Conservation (phyloP, 1,284 basidiomycete genomes). For the Takashimella tepidaria region DNA sequence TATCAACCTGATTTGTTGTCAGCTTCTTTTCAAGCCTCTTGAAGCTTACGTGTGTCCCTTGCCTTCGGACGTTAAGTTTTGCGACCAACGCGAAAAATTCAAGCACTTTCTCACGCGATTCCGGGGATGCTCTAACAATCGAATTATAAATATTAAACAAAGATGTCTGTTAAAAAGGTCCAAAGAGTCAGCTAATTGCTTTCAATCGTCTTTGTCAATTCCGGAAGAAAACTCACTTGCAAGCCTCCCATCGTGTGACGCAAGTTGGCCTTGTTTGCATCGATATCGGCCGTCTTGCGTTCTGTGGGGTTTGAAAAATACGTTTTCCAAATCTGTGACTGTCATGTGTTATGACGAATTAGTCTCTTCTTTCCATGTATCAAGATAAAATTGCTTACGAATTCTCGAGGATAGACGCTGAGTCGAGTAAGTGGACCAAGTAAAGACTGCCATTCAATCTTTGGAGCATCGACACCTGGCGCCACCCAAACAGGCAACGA, state of each 20-base stretch:
- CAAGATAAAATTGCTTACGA: constrained; percentile 56
- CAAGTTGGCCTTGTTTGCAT: constrained; percentile 75
- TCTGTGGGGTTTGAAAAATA: constrained; percentile 84
- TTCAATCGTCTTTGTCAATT: too few species aligned
- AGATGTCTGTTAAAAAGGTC: too few species aligned
- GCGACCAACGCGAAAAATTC: constrained; percentile 72
- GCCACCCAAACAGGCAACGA: constrained; percentile 45
- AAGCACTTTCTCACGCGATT: constrained; percentile 77
- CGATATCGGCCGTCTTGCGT: constrained; percentile 65
- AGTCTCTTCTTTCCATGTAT: too few species aligned
- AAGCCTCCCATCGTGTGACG: constrained; percentile 72
- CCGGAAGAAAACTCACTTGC: constrained; percentile 55
- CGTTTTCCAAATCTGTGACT: constrained; percentile 70
- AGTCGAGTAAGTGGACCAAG: constrained; percentile 77
- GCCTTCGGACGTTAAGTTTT: constrained; percentile 73
- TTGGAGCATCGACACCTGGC: constrained; percentile 37
- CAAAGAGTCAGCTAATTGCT: too few species aligned
- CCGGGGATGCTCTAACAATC: constrained; percentile 74
- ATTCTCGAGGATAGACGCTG: constrained; percentile 78
- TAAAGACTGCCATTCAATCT: constrained; percentile 58
- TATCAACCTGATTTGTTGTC: constrained; percentile 60
- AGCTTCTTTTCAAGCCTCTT: background rate
- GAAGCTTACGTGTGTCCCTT: constrained; percentile 70
- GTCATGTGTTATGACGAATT: too few species aligned
- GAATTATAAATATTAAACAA: constrained; percentile 87